These are phyloP conservation scores for Carpinus fangiana DNA, from an alignment of 306 rosid genomes.

Conservation along the genomic window DNA sequence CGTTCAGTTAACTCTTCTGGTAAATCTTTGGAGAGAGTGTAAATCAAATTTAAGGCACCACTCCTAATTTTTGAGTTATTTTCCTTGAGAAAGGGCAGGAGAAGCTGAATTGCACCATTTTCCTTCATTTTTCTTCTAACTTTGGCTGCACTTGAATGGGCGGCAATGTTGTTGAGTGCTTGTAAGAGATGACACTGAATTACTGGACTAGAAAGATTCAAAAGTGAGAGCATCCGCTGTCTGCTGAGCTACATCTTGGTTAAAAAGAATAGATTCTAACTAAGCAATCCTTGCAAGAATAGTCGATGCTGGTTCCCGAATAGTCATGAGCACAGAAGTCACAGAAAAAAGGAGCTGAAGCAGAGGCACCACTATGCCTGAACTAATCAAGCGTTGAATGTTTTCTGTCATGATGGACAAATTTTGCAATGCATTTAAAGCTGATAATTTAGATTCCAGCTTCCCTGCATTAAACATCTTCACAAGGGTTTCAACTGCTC, in stretches of 20 bases:
- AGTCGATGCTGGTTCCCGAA: conserved; percentile 84
- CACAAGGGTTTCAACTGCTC: conserved; percentile 77
- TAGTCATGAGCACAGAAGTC: conserved; percentile 87
- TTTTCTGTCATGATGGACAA: conserved; percentile 65
- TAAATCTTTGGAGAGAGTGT: conserved; percentile 68
- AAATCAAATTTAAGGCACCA: conserved; percentile 54
- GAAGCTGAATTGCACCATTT: conserved; percentile 76
- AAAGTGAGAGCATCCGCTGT: conserved; percentile 88
- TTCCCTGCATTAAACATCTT: conserved; percentile 70
- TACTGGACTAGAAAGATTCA: conserved; percentile 77
- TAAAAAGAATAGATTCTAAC: conserved; percentile 63
- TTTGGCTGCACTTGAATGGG: conserved; percentile 61
- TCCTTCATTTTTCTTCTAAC: conserved; percentile 73
- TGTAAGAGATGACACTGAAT: conserved; percentile 73
- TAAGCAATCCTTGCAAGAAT: conserved; percentile 84
- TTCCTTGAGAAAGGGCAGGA: conserved; percentile 72
- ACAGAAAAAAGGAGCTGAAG: conserved; percentile 93
- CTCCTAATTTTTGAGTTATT: conserved; percentile 47
- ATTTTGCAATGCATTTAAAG: conserved; percentile 81
- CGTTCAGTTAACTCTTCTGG: conserved; percentile 68
- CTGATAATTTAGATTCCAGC: conserved; percentile 84
- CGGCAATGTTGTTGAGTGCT: conserved; percentile 76
- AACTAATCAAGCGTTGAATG: conserved; percentile 55
- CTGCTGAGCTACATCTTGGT: conserved; percentile 69
- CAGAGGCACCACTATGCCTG: conserved; percentile 62